phyloP scores from a whole-genome alignment of 2,329 filamentous ascomycete species.

The Zasmidium citrigriseum region DNA sequence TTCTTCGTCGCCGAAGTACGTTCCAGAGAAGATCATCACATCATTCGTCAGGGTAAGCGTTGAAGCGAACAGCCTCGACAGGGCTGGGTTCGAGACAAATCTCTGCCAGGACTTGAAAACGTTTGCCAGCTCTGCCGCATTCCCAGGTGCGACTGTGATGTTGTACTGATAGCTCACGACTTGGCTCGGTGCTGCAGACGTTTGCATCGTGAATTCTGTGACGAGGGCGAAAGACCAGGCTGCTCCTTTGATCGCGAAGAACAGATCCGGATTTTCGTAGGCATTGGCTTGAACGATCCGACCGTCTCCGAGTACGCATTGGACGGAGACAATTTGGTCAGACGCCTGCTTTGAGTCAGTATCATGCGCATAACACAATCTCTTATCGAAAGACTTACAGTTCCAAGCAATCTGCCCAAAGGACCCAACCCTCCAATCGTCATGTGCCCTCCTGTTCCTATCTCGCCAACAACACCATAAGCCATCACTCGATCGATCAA shows the following conservation, averaged over 20 bases:
- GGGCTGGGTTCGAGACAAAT: slow-evolving; percentile 17
- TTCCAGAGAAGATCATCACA: slow-evolving; percentile 20
- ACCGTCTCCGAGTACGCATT: slow-evolving; percentile 44
- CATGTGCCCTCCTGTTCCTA: slow-evolving; percentile 21
- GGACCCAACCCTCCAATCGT: slow-evolving; percentile 35
- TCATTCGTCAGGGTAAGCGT: slow-evolving; percentile 17
- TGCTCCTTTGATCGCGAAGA: slow-evolving; percentile 31
- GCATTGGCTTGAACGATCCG: slow-evolving; percentile 40
- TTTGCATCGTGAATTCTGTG: slow-evolving; percentile 29
- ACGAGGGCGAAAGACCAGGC: slow-evolving; percentile 31
- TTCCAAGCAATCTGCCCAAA: slow-evolving; percentile 56
- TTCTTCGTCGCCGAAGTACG: slow-evolving; percentile 17
- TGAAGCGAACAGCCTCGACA: slow-evolving; percentile 20
- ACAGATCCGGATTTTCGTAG: slow-evolving; percentile 26
- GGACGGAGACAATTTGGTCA: slow-evolving; percentile 47
- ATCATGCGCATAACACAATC: no score
- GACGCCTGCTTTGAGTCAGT: slow-evolving; percentile 32
- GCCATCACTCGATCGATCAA: slow-evolving; percentile 13
- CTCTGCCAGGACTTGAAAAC: slow-evolving; percentile 23
- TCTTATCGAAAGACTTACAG: slow-evolving; percentile 32
- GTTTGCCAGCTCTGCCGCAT: slow-evolving; percentile 16
- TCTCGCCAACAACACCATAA: slow-evolving; percentile 15
- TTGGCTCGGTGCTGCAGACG: slow-evolving; percentile 24
- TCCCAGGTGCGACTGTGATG: slow-evolving; percentile 16
- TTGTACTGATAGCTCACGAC: slow-evolving; percentile 23